phyloP scores from a whole-genome alignment of 371 early-diverging fungal species.

The Rhizopus sp. region DNA sequence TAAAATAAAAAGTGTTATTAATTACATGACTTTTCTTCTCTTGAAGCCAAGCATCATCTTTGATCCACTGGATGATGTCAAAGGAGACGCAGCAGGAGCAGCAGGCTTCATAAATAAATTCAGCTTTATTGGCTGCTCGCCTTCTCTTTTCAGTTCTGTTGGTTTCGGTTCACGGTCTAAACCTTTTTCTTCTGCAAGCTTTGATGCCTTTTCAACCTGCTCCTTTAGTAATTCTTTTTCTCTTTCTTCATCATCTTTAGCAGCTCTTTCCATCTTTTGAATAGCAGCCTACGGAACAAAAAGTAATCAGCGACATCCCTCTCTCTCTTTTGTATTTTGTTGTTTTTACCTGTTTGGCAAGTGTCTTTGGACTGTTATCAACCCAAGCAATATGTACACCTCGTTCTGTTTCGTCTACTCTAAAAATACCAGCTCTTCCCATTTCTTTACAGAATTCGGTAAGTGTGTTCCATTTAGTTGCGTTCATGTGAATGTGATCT shows the following conservation, averaged over 20 bases:
- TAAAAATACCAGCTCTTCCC: constrained; percentile 80
- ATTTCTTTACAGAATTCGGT: constrained; percentile 85
- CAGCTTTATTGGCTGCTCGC: constrained; percentile 40
- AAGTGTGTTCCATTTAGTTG: constrained; percentile 89
- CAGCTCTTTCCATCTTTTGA: constrained; percentile 77
- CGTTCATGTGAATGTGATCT: constrained; percentile 95
- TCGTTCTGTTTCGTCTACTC: constrained; percentile 89
- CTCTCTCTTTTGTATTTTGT: background rate
- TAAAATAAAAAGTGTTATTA: background rate
- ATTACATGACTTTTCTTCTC: constrained; percentile 17
- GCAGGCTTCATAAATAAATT: constrained; percentile 34
- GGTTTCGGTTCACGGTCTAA: constrained; percentile 34
- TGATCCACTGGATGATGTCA: constrained; percentile 17
- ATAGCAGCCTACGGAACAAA: constrained; percentile 67
- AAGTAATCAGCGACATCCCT: background rate
- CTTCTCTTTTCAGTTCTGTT: constrained; percentile 71
- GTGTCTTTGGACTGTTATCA: constrained; percentile 85
- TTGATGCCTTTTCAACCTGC: constrained; percentile 79
- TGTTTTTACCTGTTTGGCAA: constrained; percentile 64
- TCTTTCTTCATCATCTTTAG: constrained; percentile 85
- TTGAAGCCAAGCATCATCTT: constrained; percentile 50
- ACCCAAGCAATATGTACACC: constrained; percentile 93
- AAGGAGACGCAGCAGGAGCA: constrained; percentile 15
- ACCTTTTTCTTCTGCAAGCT: constrained; percentile 47
- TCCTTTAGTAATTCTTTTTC: constrained; percentile 75